A percentile compares a stretch with the other conserved stretches of the same genome.
Evolutionary conservation across 306 rosid species (phyloP).

Genomic region (Sphenostylis stenocarpa): DNA sequence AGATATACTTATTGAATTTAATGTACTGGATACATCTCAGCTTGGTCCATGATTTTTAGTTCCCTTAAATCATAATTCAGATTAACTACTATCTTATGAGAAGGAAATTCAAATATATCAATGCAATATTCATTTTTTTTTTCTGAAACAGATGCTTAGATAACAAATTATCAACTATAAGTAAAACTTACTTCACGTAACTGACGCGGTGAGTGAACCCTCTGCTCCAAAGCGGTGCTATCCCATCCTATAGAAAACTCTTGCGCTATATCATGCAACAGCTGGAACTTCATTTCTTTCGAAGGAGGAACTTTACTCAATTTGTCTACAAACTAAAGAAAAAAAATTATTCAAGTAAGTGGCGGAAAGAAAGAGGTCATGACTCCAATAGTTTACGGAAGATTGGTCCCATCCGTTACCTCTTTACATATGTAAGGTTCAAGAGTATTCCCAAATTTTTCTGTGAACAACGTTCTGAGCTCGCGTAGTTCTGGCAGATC

Average conservation of each 20-base stretch:
- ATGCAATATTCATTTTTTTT: background rate
- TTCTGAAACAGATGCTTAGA: background rate
- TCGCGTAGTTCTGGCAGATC: conserved; percentile 88
- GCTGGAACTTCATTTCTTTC: conserved; percentile 71
- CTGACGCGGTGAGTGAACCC: conserved; percentile 37
- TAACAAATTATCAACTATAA: background rate
- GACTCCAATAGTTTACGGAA: background rate
- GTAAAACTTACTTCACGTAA: conserved; percentile 41
- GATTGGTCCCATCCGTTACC: conserved; percentile 40
- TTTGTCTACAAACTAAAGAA: conserved; percentile 59
- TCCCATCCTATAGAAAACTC: conserved; percentile 72
- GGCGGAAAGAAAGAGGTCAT: conserved; percentile 9
- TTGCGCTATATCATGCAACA: conserved; percentile 59
- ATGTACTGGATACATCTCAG: background rate
- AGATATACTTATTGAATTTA: background rate
- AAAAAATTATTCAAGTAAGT: conserved; percentile 32
- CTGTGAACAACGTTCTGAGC: conserved; percentile 56
- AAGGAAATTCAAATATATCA: background rate
- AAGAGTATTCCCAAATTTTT: conserved; percentile 58
- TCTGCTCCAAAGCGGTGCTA: conserved; percentile 64
- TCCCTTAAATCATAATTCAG: background rate
- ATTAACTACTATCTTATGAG: background rate
- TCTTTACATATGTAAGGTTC: conserved; percentile 56
- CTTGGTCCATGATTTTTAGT: background rate
- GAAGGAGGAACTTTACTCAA: conserved; percentile 48